Percentiles rank a stretch among this genome's conserved stretches.
phyloP scores from a whole-genome alignment of 768 basidiomycete species.

The Pulveroboletus sp. region DNA sequence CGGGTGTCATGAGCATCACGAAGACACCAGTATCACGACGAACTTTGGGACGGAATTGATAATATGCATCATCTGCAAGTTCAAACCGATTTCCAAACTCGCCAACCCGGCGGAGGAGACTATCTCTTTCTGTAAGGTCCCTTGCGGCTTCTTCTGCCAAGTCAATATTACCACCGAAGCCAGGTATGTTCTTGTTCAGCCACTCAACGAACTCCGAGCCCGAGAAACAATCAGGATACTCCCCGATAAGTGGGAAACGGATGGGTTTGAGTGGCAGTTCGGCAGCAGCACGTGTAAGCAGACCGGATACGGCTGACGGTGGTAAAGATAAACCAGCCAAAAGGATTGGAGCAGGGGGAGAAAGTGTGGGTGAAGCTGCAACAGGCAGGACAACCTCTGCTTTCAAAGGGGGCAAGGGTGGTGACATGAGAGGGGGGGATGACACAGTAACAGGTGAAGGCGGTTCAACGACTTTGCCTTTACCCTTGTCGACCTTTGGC shows the following conservation, averaged over 20 bases:
- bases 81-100: slow-evolving; percentile 83
- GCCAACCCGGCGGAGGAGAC: slow-evolving; percentile 66
- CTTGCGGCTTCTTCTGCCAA: slow-evolving; percentile 67
- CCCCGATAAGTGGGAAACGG: slow-evolving; percentile 74
- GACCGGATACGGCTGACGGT: slow-evolving; percentile 57
- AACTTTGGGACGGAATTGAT: slow-evolving; percentile 81
- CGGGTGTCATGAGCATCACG: slow-evolving; percentile 19
- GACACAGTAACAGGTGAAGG: slow-evolving; percentile 29
- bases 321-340: slow-evolving; percentile 72
- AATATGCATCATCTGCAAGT: slow-evolving; percentile 71
- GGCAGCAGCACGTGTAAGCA: slow-evolving; percentile 65
- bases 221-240: slow-evolving; percentile 81
- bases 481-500: slow-evolving; percentile 79
- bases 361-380: slow-evolving; percentile 29
- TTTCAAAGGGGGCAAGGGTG: slow-evolving; percentile 46
- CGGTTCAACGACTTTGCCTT: slow-evolving; percentile 57
- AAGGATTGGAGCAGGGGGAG: slow-evolving; percentile 52
- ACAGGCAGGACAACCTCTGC: slow-evolving; percentile 35
- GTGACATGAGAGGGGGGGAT: slow-evolving; percentile 64
- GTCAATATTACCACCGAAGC: slow-evolving; percentile 73
- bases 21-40: slow-evolving; percentile 16
- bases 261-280: slow-evolving; percentile 70
- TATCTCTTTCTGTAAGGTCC: slow-evolving; percentile 50
- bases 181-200: slow-evolving; percentile 74
- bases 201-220: slow-evolving; percentile 88